These are phyloP conservation scores for Penicillium digitatum DNA, from an alignment of 2,329 filamentous ascomycete genomes.

Conservation along the genomic window DNA sequence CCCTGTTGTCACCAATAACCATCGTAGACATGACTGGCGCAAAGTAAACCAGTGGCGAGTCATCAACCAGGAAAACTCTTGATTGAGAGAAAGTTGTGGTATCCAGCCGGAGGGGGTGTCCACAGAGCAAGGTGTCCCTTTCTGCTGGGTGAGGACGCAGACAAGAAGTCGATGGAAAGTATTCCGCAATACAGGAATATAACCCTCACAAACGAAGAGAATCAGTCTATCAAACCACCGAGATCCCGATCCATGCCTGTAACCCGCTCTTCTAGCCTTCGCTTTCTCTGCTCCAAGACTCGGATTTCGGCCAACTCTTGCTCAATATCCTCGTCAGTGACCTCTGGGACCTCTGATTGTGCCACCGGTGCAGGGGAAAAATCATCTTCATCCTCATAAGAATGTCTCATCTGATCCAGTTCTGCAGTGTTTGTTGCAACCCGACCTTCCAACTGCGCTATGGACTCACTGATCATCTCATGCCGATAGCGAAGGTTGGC, in stretches of 20 bases:
- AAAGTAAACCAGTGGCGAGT: background rate
- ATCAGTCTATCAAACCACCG: conserved; percentile 56
- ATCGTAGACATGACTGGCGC: background rate
- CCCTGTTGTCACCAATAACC: background rate
- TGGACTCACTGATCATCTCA: conserved; percentile 65
- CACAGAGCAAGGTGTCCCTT: background rate
- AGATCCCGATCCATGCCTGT: conserved; percentile 65
- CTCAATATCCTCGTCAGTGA: conserved; percentile 45
- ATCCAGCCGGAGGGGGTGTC: background rate
- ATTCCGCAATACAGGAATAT: background rate
- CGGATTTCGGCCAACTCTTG: conserved; percentile 53
- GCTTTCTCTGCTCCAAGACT: conserved; percentile 62
- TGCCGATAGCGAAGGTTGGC: conserved; percentile 66
- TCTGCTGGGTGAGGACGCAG: background rate
- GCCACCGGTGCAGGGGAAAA: conserved; percentile 45
- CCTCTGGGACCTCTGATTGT: conserved; percentile 21
- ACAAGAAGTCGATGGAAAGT: background rate
- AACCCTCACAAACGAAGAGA: background rate
- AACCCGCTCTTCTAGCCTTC: conserved; percentile 59
- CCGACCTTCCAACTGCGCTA: conserved; percentile 74
- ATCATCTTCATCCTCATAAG: conserved; percentile 53
- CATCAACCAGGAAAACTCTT: background rate
- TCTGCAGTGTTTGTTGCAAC: conserved; percentile 73
- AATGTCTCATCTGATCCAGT: conserved; percentile 66
- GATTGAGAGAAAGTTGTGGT: background rate